Evolutionary conservation across 2,329 filamentous ascomycete species (phyloP).

Genomic region (Sclerotinia trifoliorum): DNA sequence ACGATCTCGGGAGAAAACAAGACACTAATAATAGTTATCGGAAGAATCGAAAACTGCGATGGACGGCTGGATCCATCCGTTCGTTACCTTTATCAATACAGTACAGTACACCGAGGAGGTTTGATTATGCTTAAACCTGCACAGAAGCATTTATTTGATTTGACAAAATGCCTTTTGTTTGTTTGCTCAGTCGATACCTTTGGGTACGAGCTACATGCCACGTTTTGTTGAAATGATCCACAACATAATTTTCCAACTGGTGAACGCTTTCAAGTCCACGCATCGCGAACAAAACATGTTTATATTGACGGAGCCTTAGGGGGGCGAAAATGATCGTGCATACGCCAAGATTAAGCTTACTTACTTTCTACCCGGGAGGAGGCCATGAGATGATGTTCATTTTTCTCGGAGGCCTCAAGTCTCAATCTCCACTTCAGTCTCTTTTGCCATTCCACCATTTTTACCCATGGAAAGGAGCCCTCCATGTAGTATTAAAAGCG

Average conservation of each 20-base stretch:
- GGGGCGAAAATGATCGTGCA: neutral
- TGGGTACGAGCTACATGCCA: neutral
- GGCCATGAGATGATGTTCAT: conserved; percentile 5
- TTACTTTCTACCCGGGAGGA: neutral
- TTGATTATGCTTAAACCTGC: neutral
- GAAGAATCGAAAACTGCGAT: conserved; percentile 8
- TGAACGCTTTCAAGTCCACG: neutral
- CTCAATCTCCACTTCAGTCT: neutral
- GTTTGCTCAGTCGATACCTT: neutral
- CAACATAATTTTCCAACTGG: neutral
- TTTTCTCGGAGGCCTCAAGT: neutral
- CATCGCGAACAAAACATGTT: neutral
- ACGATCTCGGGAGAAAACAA: conserved; percentile 8
- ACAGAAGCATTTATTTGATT: neutral
- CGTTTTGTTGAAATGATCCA: neutral
- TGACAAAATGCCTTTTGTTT: neutral
- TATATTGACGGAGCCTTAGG: neutral
- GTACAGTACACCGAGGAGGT: too few species aligned
- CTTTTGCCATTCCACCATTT: neutral
- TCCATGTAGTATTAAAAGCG: neutral
- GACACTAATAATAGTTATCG: conserved; percentile 5
- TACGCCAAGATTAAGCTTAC: neutral
- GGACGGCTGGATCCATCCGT: conserved; percentile 5
- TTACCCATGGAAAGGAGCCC: neutral
- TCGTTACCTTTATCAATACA: too few species aligned